phyloP scores from a whole-genome alignment of 2,329 filamentous ascomycete genomes.

The Colletotrichum trifolii region DNA sequence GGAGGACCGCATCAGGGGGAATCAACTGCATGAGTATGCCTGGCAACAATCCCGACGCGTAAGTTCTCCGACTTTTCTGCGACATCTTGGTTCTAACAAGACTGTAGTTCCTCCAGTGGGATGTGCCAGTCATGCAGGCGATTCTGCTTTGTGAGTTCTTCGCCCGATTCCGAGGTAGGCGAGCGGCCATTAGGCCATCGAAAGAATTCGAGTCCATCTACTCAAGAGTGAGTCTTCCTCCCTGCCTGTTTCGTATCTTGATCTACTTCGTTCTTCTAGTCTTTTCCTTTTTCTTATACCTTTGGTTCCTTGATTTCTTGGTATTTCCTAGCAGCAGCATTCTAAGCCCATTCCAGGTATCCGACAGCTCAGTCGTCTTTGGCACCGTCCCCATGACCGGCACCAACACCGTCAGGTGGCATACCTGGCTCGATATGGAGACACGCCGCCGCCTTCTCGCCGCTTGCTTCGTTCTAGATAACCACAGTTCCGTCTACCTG shows the following conservation, averaged over 20 bases:
- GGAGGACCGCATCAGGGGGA: conserved; percentile 62
- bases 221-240: conserved; percentile 59
- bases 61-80: conserved; percentile 44
- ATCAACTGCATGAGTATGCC: conserved; percentile 62
- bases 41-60: conserved; percentile 62
- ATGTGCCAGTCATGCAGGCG: conserved; percentile 62
- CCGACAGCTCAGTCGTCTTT: conserved; percentile 46
- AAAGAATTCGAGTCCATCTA: conserved; percentile 62
- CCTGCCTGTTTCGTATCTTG: conserved; percentile 41
- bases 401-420: conserved; percentile 56
- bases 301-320: conserved; percentile 43
- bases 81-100: conserved; percentile 1
- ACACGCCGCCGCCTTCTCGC: conserved; percentile 64
- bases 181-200: conserved; percentile 59
- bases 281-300: conserved; percentile 44
- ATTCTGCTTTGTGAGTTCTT: conserved; percentile 67
- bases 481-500: conserved; percentile 65
- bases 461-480: conserved; percentile 67
- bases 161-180: conserved; percentile 64
- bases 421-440: conserved; percentile 63
- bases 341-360: conserved; percentile 53
- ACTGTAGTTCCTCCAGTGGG: conserved; percentile 59
- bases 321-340: conserved; percentile 29
- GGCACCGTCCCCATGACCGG: conserved; percentile 38
- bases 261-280: conserved; percentile 42